A percentile compares a stretch with the other conserved stretches of the same genome.
Evolutionary conservation across 371 early-diverging fungal species (phyloP).

Genomic region (Entomophthora muscae): DNA sequence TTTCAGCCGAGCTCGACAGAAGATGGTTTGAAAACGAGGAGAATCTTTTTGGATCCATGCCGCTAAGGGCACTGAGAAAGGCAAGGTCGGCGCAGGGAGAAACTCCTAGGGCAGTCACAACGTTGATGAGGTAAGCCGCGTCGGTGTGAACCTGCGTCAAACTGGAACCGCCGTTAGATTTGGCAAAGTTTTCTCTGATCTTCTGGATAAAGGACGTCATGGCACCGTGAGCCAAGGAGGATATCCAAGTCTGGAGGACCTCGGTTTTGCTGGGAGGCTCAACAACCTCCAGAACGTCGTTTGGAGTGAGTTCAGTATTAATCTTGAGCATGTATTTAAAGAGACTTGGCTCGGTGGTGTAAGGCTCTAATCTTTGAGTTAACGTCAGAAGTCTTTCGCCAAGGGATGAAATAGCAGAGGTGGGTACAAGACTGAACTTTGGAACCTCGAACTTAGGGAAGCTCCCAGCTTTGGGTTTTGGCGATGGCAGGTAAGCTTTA

Average conservation of each 20-base stretch:
- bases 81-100: neutral
- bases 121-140: neutral
- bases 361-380: neutral
- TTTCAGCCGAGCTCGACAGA: neutral
- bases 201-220: neutral
- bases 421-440: neutral
- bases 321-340: neutral
- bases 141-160: neutral
- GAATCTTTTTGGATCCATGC: neutral
- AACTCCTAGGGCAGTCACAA: neutral
- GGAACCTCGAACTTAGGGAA: neutral
- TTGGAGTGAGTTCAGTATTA: neutral
- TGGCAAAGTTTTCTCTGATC: neutral
- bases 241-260: neutral
- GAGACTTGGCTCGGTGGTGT: neutral
- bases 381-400: neutral
- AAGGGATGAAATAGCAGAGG: neutral
- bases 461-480: neutral
- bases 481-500: neutral
- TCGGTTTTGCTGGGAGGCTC: neutral
- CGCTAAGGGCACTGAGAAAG: neutral
- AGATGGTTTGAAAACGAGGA: neutral
- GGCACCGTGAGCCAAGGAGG: neutral
- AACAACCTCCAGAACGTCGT: neutral
- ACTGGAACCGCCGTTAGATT: neutral